A percentile compares a stretch with the other conserved stretches of the same genome.
phyloP scores from a whole-genome alignment of 2,329 filamentous ascomycete genomes.

The Aspergillus ochraceus region DNA sequence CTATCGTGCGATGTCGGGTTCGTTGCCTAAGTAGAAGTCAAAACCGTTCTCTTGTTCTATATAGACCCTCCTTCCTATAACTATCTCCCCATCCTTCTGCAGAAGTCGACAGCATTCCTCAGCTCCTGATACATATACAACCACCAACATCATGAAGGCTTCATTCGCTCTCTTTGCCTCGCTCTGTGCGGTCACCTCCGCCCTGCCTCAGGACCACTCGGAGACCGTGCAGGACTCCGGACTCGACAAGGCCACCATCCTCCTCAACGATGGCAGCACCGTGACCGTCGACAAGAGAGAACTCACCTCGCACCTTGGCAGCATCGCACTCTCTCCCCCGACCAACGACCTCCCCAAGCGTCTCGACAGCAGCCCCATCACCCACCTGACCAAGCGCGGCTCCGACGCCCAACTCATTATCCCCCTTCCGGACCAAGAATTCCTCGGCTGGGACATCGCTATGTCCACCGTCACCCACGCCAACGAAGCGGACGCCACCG shows the following conservation, averaged over 20 bases:
- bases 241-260: slow-evolving; percentile 9
- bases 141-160: slow-evolving; percentile 3
- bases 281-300: slow-evolving; percentile 14
- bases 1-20: not conserved
- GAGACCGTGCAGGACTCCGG: not conserved
- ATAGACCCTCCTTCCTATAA: not conserved
- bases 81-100: not conserved
- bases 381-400: slow-evolving; percentile 5
- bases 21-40: not conserved
- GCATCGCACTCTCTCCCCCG: slow-evolving; percentile 1
- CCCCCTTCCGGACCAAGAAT: slow-evolving; percentile 15
- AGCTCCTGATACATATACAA: not conserved
- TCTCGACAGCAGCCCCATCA: not conserved
- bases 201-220: slow-evolving; percentile 2
- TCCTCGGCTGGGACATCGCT: slow-evolving; percentile 20
- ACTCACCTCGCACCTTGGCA: slow-evolving; percentile 7
- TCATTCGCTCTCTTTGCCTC: not conserved
- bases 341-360: slow-evolving; percentile 2
- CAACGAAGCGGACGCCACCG: slow-evolving; percentile 15
- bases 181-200: not conserved
- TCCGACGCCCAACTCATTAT: slow-evolving; percentile 14
- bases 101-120: not conserved
- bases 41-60: not conserved
- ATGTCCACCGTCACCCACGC: slow-evolving; percentile 19
- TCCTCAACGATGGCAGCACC: slow-evolving; percentile 12